A percentile compares a stretch with the other conserved stretches of the same genome.
These are phyloP conservation scores for Apophysomyces trapeziformis DNA, from an alignment of 371 early-diverging fungal genomes.

Conservation along the genomic window DNA sequence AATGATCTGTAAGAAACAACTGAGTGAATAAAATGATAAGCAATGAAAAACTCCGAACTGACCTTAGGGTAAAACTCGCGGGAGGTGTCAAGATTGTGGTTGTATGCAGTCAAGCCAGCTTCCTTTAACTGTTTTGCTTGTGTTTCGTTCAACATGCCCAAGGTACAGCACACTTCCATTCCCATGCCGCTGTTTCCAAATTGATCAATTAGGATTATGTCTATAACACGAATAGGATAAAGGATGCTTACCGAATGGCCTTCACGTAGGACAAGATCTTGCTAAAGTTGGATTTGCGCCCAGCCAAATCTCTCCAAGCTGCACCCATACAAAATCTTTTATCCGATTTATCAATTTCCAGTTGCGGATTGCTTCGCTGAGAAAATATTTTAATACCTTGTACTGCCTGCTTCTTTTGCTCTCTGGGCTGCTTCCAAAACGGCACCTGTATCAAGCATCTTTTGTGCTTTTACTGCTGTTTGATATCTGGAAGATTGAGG, in stretches of 20 bases:
- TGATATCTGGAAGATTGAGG: constrained; percentile 82
- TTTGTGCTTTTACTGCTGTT: constrained; percentile 75
- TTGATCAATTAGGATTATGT: too few relatives aligned
- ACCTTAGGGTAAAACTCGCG: constrained; percentile 84
- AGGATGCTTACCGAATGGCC: constrained; percentile 71
- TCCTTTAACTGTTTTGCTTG: constrained; percentile 82
- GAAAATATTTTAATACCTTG: constrained; percentile 43
- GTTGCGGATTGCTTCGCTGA: not conserved
- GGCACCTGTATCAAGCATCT: constrained; percentile 73
- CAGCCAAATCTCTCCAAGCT: constrained; percentile 85
- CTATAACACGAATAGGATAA: constrained; percentile 1
- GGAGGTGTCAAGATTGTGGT: constrained; percentile 88
- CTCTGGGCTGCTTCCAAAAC: constrained; percentile 79
- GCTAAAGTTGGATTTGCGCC: constrained; percentile 86
- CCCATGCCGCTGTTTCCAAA: constrained; percentile 70
- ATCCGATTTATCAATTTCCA: not conserved
- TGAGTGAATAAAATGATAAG: not conserved
- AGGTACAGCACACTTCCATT: constrained; percentile 91
- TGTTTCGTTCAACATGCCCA: constrained; percentile 82
- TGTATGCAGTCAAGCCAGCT: constrained; percentile 90
- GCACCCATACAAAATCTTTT: constrained; percentile 82
- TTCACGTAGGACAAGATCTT: constrained; percentile 78
- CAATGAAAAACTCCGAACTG: constrained; percentile 12
- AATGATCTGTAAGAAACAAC: constrained; percentile 58
- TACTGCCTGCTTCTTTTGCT: constrained; percentile 83